phyloP scores from a whole-genome alignment of 768 basidiomycete genomes.

The Serendipita sp. region DNA sequence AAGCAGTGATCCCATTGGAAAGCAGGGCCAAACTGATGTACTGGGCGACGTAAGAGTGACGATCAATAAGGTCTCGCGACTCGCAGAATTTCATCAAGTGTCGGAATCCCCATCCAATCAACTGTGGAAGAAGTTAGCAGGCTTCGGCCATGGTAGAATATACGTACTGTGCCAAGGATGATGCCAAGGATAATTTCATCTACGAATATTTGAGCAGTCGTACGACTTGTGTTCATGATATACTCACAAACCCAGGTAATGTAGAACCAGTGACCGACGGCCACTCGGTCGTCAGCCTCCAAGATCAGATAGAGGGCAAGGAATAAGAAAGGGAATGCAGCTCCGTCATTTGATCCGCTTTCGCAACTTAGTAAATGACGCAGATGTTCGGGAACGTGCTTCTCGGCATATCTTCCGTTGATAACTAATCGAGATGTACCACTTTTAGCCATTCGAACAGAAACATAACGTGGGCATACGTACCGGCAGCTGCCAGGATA shows the following conservation, averaged over 20 bases:
- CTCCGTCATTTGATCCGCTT: slow-evolving; percentile 91
- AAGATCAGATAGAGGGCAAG: slow-evolving; percentile 77
- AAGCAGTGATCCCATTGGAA: slow-evolving; percentile 66
- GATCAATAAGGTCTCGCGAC: slow-evolving; percentile 69
- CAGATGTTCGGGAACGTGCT: slow-evolving; percentile 81
- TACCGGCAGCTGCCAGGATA: slow-evolving; percentile 81
- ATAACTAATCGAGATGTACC: background rate
- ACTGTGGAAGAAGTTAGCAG: background rate
- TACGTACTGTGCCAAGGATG: slow-evolving; percentile 39
- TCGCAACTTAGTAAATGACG: slow-evolving; percentile 75
- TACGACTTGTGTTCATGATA: slow-evolving; percentile 7
- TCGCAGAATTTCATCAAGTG: slow-evolving; percentile 91
- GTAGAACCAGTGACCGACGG: slow-evolving; percentile 78
- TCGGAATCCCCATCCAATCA: slow-evolving; percentile 61
- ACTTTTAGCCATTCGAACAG: background rate
- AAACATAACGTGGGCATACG: slow-evolving; percentile 27
- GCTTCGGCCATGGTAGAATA: background rate
- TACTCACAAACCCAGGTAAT: slow-evolving; percentile 69
- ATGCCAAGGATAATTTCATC: slow-evolving; percentile 68
- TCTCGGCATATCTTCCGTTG: slow-evolving; percentile 56
- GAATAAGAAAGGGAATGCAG: slow-evolving; percentile 87
- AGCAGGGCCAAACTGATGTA: slow-evolving; percentile 72
- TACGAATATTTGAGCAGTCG: slow-evolving; percentile 17
- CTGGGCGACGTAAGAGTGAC: slow-evolving; percentile 90
- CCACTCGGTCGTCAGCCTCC: slow-evolving; percentile 39